Percentiles rank a stretch among this genome's conserved stretches.
These are phyloP conservation scores for Beauveria brongniartii DNA, from an alignment of 2,329 filamentous ascomycete species.

Conservation along the genomic window DNA sequence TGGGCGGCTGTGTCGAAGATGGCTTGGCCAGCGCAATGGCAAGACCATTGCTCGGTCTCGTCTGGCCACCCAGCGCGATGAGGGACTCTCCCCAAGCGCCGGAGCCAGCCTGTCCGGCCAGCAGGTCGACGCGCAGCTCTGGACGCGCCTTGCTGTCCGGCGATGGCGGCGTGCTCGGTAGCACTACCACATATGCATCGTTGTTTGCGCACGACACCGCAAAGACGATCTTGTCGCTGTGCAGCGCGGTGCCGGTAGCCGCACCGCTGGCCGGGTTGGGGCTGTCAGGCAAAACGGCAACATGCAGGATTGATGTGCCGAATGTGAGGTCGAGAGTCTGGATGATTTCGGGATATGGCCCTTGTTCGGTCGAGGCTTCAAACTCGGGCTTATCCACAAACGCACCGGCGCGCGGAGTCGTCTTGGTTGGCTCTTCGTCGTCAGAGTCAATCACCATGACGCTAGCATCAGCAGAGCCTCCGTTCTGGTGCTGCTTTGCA, in stretches of 20 bases:
- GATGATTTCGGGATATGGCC: conserved; percentile 44
- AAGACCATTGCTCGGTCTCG: conserved; percentile 44
- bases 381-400: conserved; percentile 22
- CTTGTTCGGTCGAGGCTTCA: conserved; percentile 46
- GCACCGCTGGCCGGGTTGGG: conserved; percentile 40
- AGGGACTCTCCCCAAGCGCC: conserved; percentile 58
- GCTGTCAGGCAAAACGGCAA: conserved; percentile 47
- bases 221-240: conserved; percentile 53
- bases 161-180: conserved; percentile 55
- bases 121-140: conserved; percentile 42
- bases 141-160: conserved; percentile 48
- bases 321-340: conserved; percentile 56
- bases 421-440: conserved; percentile 40
- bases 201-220: conserved; percentile 50
- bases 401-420: conserved; percentile 15
- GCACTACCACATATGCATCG: conserved; percentile 47
- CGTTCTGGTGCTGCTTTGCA: conserved; percentile 42
- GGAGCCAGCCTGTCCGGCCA: conserved; percentile 47
- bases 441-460: conserved; percentile 59
- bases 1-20: conserved; percentile 30
- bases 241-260: conserved; percentile 36
- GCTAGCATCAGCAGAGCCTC: conserved; percentile 36
- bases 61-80: conserved; percentile 44
- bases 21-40: conserved; percentile 45
- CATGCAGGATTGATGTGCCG: conserved; percentile 45